A percentile compares a stretch with the other conserved stretches of the same genome.
These are phyloP conservation scores for Macrolepiota fuliginosa DNA, from an alignment of 768 basidiomycete species.

Conservation along the genomic window DNA sequence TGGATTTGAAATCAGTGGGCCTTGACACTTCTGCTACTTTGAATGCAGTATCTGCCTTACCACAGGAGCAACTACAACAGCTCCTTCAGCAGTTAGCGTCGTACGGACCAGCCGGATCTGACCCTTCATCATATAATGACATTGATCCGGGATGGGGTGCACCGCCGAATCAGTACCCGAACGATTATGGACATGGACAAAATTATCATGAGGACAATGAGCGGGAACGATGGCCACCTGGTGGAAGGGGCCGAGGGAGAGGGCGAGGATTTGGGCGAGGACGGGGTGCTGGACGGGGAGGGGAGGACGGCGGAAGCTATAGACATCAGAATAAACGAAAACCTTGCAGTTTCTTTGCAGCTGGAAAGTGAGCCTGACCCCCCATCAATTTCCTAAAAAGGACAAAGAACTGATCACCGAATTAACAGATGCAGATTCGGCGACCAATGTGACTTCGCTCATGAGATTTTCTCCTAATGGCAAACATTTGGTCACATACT, in stretches of 20 bases:
- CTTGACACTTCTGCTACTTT: slow-evolving; percentile 45
- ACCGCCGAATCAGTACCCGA: slow-evolving; percentile 34
- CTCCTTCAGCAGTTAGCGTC: slow-evolving; percentile 45
- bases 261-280: slow-evolving; percentile 59
- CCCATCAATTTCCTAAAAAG: slow-evolving; percentile 35
- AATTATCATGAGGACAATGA: slow-evolving; percentile 44
- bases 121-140: slow-evolving; percentile 26
- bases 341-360: slow-evolving; percentile 88
- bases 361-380: slow-evolving; percentile 84
- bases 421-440: slow-evolving; percentile 84
- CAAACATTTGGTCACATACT: background rate
- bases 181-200: slow-evolving; percentile 56
- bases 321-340: slow-evolving; percentile 76
- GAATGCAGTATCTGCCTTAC: slow-evolving; percentile 41
- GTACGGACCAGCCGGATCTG: slow-evolving; percentile 22
- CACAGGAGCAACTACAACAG: slow-evolving; percentile 63
- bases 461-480: slow-evolving; percentile 41
- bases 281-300: slow-evolving; percentile 46
- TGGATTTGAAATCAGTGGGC: slow-evolving; percentile 37
- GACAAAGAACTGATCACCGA: slow-evolving; percentile 40
- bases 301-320: slow-evolving; percentile 57
- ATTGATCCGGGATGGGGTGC: slow-evolving; percentile 38
- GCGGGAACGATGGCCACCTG: slow-evolving; percentile 41
- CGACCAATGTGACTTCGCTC: slow-evolving; percentile 84
- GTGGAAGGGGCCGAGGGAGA: slow-evolving; percentile 41